Percentiles rank a stretch among this genome's conserved stretches.
Conservation (phyloP, 306 rosid species). For the Fagus crenata region DNA sequence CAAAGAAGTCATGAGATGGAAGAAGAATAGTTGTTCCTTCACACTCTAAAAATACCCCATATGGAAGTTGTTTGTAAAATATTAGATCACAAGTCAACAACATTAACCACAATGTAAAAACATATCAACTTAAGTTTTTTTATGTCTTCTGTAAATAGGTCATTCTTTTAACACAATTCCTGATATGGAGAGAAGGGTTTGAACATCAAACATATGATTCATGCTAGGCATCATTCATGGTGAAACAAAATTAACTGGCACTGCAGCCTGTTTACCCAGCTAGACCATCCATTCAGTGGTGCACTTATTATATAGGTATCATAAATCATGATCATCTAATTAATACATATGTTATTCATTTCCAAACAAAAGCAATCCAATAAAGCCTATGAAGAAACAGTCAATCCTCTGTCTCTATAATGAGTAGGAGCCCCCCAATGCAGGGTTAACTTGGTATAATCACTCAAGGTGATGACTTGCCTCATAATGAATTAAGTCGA, state of each 20-base stretch:
- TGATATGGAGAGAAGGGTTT: neutral
- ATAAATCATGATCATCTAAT: neutral
- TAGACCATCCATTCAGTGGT: neutral
- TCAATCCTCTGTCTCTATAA: neutral
- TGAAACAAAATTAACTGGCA: neutral
- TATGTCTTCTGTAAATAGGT: too few relatives aligned
- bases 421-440: neutral
- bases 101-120: too few relatives aligned
- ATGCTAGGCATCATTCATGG: neutral
- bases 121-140: too few relatives aligned
- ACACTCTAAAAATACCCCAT: neutral
- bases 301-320: neutral
- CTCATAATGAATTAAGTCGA: neutral
- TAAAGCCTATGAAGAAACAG: neutral
- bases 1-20: slow-evolving; percentile 8
- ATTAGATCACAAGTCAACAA: too few relatives aligned
- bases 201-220: neutral
- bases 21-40: slow-evolving; percentile 2
- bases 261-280: neutral
- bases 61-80: too few relatives aligned
- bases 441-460: neutral
- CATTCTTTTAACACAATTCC: too few relatives aligned
- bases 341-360: neutral
- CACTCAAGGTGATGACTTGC: neutral
- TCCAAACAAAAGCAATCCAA: neutral